Conservation (phyloP, 2,329 filamentous ascomycete species). For the Chaetomiaceae sp. region DNA sequence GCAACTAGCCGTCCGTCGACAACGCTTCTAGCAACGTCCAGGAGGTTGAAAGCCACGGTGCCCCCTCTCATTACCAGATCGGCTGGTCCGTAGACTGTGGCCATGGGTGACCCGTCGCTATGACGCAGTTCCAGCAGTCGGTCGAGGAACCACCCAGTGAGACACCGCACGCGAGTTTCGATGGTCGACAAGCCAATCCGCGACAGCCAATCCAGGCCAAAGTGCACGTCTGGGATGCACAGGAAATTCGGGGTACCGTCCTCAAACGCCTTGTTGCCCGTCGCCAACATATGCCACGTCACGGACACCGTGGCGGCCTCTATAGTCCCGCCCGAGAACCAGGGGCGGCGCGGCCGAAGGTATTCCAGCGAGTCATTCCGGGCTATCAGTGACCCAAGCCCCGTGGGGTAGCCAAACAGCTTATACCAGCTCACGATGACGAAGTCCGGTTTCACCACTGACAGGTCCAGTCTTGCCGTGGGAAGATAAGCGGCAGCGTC, state of each 20-base stretch:
- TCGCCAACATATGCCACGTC: conserved; percentile 28
- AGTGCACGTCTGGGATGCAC: conserved; percentile 33
- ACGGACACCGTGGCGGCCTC: conserved; percentile 28
- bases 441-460: conserved; percentile 34
- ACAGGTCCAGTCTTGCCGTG: conserved; percentile 32
- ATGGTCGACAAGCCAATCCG: conserved; percentile 27
- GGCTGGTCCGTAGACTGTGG: no score
- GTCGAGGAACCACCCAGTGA: conserved; percentile 36
- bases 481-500: conserved; percentile 37
- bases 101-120: no score
- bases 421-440: conserved; percentile 38
- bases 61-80: no score
- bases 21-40: no score
- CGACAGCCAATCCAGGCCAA: conserved; percentile 33
- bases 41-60: no score
- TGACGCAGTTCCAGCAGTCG: no score
- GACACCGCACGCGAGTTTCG: conserved; percentile 29
- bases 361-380: conserved; percentile 28
- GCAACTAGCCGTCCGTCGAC: no score
- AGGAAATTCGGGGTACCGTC: conserved; percentile 38
- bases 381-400: conserved; percentile 35
- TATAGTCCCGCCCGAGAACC: conserved; percentile 37
- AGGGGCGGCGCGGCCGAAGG: conserved; percentile 31
- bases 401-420: conserved; percentile 38
- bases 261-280: conserved; percentile 31